phyloP scores from a whole-genome alignment of 441 rosid genomes.

The Adansonia grandidieri region DNA sequence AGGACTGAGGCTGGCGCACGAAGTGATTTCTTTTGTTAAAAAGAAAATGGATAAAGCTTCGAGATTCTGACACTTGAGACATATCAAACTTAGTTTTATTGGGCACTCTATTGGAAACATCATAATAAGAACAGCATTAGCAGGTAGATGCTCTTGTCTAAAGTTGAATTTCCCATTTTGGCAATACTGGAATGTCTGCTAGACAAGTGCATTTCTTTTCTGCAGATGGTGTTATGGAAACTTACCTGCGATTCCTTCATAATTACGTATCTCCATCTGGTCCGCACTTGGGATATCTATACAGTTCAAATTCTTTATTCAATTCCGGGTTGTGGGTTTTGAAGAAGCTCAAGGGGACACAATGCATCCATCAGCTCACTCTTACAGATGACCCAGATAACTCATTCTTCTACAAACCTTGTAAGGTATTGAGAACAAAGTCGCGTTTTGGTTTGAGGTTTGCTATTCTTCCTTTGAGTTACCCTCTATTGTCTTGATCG shows the following conservation, averaged over 20 bases:
- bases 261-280: constrained; percentile 89
- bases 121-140: constrained; percentile 78
- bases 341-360: constrained; percentile 86
- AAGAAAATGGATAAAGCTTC: constrained; percentile 75
- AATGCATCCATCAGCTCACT: constrained; percentile 94
- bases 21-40: constrained; percentile 73
- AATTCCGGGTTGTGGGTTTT: constrained; percentile 91
- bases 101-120: constrained; percentile 98
- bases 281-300: constrained; percentile 90
- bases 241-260: constrained; percentile 61
- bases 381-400: constrained; percentile 85
- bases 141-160: constrained; percentile 52
- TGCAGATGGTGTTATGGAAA: constrained; percentile 84
- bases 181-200: constrained; percentile 23
- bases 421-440: constrained; percentile 55
- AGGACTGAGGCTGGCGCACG: constrained; percentile 87
- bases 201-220: constrained; percentile 17
- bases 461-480: not conserved
- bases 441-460: not conserved
- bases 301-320: constrained; percentile 90
- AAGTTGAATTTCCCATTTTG: constrained; percentile 9
- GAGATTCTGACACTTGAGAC: constrained; percentile 52
- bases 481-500: not conserved
- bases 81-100: constrained; percentile 85
- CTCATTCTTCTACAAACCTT: constrained; percentile 81